These are phyloP conservation scores for Trypanosoma vivax DNA, from an alignment of 208 protist genomes.

Conservation along the genomic window DNA sequence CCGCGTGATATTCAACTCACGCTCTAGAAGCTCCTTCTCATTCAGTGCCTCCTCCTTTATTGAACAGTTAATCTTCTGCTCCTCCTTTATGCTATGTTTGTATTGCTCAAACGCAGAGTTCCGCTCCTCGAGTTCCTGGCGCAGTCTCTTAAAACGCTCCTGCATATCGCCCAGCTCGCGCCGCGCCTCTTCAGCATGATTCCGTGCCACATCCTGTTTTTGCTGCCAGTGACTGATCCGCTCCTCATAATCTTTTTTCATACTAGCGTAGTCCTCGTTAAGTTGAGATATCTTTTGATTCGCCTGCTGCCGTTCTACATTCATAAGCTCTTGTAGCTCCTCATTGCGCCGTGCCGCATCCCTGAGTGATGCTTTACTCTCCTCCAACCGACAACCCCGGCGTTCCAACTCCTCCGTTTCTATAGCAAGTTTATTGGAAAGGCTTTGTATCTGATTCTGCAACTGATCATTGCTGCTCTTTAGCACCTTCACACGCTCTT, in stretches of 20 bases:
- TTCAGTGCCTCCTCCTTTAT: slow-evolving; percentile 42
- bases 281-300: slow-evolving; percentile 5
- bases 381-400: not conserved
- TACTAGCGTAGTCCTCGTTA: slow-evolving; percentile 2
- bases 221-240: slow-evolving; percentile 31
- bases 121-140: slow-evolving; percentile 5
- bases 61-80: slow-evolving; percentile 29
- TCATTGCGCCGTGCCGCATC: slow-evolving; percentile 3
- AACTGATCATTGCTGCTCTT: slow-evolving; percentile 36
- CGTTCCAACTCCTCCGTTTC: slow-evolving; percentile 4
- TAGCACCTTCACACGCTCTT: slow-evolving; percentile 45
- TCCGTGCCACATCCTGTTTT: slow-evolving; percentile 21
- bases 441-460: slow-evolving; percentile 28
- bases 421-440: slow-evolving; percentile 9
- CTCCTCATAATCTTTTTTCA: slow-evolving; percentile 37
- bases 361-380: not conserved
- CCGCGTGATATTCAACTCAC: slow-evolving; percentile 25
- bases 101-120: slow-evolving; percentile 8
- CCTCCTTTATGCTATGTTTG: slow-evolving; percentile 17
- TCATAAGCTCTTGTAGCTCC: slow-evolving; percentile 3
- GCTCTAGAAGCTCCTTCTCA: slow-evolving; percentile 28
- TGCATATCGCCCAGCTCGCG: slow-evolving; percentile 8
- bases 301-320: slow-evolving; percentile 2
- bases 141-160: slow-evolving; percentile 2
- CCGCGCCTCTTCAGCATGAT: not conserved